Evolutionary conservation across 1,284 basidiomycete species (phyloP).

Genomic region (Volvariella surrecta): DNA sequence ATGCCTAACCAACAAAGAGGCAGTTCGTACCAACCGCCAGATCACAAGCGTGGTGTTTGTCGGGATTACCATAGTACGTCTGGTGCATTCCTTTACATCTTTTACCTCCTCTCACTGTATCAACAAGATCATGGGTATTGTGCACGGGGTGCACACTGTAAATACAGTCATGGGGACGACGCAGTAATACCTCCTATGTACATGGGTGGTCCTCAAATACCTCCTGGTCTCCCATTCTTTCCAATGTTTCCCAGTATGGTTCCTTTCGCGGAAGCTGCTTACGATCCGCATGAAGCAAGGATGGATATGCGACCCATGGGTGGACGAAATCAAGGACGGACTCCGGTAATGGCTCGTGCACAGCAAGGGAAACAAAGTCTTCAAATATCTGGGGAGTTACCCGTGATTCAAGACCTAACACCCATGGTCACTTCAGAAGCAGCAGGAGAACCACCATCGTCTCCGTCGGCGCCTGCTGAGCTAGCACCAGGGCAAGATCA

Average conservation of each 20-base stretch:
- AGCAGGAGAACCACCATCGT: constrained; percentile 8
- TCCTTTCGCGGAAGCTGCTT: constrained; percentile 40
- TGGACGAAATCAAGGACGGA: constrained; percentile 37
- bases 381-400: constrained; percentile 54
- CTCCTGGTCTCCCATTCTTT: constrained; percentile 47
- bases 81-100: constrained; percentile 1
- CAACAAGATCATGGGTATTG: constrained; percentile 80
- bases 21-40: constrained; percentile 53
- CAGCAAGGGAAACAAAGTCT: constrained; percentile 33
- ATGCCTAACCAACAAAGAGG: not conserved
- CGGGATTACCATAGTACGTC: constrained; percentile 83
- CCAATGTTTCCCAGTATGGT: constrained; percentile 49
- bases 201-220: constrained; percentile 30
- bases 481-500: constrained; percentile 20
- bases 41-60: constrained; percentile 66
- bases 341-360: constrained; percentile 45
- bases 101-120: constrained; percentile 6
- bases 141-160: constrained; percentile 83
- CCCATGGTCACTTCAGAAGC: constrained; percentile 32
- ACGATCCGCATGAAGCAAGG: constrained; percentile 68
- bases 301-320: constrained; percentile 59
- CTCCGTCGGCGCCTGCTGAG: constrained; percentile 9
- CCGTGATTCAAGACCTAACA: constrained; percentile 74
- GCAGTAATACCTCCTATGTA: constrained; percentile 67
- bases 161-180: constrained; percentile 84